A percentile compares a stretch with the other conserved stretches of the same genome.
These are phyloP conservation scores for Phytophthora pinifolia DNA, from an alignment of 352 stramenopile genomes.

Conservation along the genomic window DNA sequence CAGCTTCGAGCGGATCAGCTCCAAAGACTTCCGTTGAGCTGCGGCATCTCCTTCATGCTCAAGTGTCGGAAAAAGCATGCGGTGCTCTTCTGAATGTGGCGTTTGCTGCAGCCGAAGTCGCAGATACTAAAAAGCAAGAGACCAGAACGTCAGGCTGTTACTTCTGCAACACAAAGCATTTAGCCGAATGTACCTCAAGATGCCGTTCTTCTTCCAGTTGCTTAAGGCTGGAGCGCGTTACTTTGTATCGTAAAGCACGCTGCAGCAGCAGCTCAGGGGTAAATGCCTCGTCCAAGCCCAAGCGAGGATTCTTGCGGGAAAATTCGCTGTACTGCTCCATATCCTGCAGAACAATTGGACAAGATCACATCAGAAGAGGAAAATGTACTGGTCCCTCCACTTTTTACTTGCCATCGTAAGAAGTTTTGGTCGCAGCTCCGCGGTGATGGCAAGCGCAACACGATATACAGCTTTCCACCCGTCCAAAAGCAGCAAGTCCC, in stretches of 20 bases:
- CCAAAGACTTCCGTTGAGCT: constrained; percentile 44
- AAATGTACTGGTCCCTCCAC: neutral
- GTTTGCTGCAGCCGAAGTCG: constrained; percentile 64
- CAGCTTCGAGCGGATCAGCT: constrained; percentile 64
- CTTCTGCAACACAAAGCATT: neutral
- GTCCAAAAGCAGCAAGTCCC: constrained; percentile 75
- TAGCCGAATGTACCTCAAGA: constrained; percentile 44
- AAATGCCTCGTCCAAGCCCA: constrained; percentile 43
- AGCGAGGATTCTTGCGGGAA: constrained; percentile 61
- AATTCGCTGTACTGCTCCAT: constrained; percentile 77
- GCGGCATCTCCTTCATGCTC: constrained; percentile 35
- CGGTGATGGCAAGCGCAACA: constrained; percentile 65
- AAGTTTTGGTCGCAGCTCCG: constrained; percentile 53
- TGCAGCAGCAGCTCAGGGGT: constrained; percentile 43
- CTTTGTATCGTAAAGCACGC: constrained; percentile 56
- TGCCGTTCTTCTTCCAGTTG: constrained; percentile 71
- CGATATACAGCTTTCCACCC: constrained; percentile 80
- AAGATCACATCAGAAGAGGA: neutral
- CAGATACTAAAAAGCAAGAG: constrained; percentile 54
- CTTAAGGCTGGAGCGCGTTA: constrained; percentile 57
- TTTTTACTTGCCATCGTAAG: constrained; percentile 46
- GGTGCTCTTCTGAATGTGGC: constrained; percentile 61
- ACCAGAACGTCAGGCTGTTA: neutral
- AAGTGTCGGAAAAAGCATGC: constrained; percentile 72
- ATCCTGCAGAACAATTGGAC: constrained; percentile 35